Evolutionary conservation across 345 rosid genomes (phyloP).

Genomic region (Eucalyptus melliodora): DNA sequence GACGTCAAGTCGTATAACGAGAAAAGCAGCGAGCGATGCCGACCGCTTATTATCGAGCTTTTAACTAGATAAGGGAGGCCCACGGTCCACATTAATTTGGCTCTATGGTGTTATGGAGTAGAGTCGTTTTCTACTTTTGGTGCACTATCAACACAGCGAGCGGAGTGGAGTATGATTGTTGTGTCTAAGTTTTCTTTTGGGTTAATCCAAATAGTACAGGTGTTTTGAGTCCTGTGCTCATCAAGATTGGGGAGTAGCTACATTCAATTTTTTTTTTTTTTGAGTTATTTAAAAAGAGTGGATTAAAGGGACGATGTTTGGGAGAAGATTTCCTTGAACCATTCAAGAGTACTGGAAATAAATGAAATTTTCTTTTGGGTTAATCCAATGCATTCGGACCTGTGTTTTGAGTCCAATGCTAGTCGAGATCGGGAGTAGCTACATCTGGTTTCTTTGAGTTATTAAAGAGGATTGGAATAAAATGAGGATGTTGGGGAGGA

Average conservation of each 20-base stretch:
- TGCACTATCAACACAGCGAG: background rate
- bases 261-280: background rate
- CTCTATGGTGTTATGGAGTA: background rate
- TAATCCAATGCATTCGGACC: background rate
- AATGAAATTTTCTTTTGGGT: background rate
- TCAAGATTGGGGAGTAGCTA: background rate
- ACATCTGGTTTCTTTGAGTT: background rate
- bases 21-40: background rate
- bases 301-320: background rate
- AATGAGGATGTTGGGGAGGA: background rate
- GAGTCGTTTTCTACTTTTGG: background rate
- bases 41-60: fast-evolving
- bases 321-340: background rate
- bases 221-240: background rate
- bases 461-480: background rate
- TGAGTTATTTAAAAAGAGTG: background rate
- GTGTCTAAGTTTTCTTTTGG: background rate
- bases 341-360: background rate
- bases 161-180: background rate
- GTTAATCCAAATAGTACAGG: background rate
- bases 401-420: background rate
- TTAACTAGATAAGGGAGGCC: background rate
- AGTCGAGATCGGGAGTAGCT: background rate
- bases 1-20: background rate
- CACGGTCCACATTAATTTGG: background rate